Evolutionary conservation across 345 rosid species (phyloP).

Genomic region (Stellera chamaejasme): DNA sequence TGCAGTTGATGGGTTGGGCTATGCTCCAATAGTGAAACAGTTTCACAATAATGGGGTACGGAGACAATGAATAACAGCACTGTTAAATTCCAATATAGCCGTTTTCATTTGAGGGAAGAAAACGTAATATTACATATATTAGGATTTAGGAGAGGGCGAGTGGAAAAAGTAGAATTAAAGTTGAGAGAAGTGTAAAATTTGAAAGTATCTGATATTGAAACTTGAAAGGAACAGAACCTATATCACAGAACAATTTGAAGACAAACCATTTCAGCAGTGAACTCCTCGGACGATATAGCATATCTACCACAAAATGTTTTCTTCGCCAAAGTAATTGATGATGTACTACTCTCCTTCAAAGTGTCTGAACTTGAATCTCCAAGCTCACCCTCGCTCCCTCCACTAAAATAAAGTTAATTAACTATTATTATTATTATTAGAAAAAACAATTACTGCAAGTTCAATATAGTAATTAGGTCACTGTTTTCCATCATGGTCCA

Average conservation of each 20-base stretch:
- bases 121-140: no score
- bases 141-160: no score
- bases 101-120: no score
- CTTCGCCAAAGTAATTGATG: slow-evolving; percentile 26
- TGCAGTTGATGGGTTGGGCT: neutral
- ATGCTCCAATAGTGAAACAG: neutral
- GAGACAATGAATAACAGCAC: no score
- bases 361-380: slow-evolving; percentile 39
- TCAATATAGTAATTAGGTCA: neutral
- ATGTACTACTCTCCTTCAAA: slow-evolving; percentile 30
- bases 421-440: neutral
- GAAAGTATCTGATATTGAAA: no score
- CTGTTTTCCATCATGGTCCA: no score
- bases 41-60: no score
- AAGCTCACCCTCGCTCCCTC: slow-evolving; percentile 28
- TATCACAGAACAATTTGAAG: neutral
- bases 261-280: slow-evolving; percentile 26
- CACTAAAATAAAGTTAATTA: slow-evolving; percentile 21
- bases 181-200: no score
- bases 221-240: neutral
- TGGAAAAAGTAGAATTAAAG: no score
- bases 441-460: neutral
- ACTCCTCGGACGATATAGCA: slow-evolving; percentile 31
- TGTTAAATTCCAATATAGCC: no score
- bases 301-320: slow-evolving; percentile 28